phyloP scores from a whole-genome alignment of 306 rosid genomes.

The Delonix regia region DNA sequence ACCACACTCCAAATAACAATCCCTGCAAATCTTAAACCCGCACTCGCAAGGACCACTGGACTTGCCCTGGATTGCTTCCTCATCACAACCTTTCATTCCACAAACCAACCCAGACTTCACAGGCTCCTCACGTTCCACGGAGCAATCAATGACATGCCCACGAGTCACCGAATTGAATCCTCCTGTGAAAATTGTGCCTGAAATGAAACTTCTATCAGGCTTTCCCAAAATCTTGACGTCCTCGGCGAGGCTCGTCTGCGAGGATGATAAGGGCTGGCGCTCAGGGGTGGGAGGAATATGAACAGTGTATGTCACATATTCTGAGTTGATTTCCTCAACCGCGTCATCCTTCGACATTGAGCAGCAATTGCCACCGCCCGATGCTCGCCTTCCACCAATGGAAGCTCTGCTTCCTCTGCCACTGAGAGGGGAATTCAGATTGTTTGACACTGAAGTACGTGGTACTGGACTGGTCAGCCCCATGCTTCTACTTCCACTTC shows the following conservation, averaged over 20 bases:
- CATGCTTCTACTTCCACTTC: slow-evolving; percentile 60
- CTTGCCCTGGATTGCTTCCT: slow-evolving; percentile 51
- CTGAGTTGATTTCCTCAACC: slow-evolving; percentile 48
- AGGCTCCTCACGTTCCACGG: slow-evolving; percentile 35
- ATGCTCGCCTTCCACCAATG: slow-evolving; percentile 42
- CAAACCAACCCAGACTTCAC: slow-evolving; percentile 53
- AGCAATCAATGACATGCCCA: slow-evolving; percentile 70
- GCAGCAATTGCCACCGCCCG: slow-evolving; percentile 44
- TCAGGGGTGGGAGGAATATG: slow-evolving; percentile 93
- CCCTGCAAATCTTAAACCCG: slow-evolving; percentile 77
- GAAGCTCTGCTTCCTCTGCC: slow-evolving; percentile 48
- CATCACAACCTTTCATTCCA: slow-evolving; percentile 78
- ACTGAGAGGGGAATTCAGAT: slow-evolving; percentile 71
- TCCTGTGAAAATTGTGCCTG: slow-evolving; percentile 75
- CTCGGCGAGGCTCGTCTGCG: slow-evolving; percentile 58
- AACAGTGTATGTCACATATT: slow-evolving; percentile 71
- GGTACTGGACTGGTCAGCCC: slow-evolving; percentile 79
- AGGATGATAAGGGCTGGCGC: slow-evolving; percentile 57
- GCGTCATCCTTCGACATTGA: slow-evolving; percentile 49
- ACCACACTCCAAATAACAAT: slow-evolving; percentile 67
- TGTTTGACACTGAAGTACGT: slow-evolving; percentile 69
- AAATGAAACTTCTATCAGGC: slow-evolving; percentile 52
- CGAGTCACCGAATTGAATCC: slow-evolving; percentile 82
- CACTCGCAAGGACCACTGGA: slow-evolving; percentile 58
- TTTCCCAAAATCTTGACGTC: slow-evolving; percentile 39